These are phyloP conservation scores for Aureococcus anophagefferens DNA, from an alignment of 108 stramenopile species.

Conservation along the genomic window DNA sequence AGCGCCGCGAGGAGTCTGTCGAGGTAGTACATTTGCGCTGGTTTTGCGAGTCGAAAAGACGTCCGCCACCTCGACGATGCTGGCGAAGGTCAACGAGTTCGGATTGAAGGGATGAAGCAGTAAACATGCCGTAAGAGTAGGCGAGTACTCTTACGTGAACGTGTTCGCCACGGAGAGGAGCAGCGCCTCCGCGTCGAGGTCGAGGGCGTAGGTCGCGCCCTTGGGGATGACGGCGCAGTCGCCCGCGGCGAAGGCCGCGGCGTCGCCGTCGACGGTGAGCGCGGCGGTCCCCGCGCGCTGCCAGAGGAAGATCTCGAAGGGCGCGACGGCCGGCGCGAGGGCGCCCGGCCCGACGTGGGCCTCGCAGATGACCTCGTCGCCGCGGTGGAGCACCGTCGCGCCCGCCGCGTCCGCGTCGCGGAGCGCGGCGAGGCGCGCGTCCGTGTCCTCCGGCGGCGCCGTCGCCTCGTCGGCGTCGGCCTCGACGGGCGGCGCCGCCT, in stretches of 20 bases:
- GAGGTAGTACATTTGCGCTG: too few relatives aligned
- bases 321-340: not conserved
- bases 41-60: too few relatives aligned
- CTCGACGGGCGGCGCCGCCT: not conserved
- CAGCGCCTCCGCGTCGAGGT: not conserved
- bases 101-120: too few relatives aligned
- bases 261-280: not conserved
- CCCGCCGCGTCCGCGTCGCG: not conserved
- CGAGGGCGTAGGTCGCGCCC: not conserved
- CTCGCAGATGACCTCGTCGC: not conserved
- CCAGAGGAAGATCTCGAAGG: not conserved
- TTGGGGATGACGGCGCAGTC: not conserved
- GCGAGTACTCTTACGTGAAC: too few relatives aligned
- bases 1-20: too few relatives aligned
- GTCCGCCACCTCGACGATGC: too few relatives aligned
- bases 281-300: not conserved
- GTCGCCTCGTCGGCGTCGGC: not conserved
- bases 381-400: not conserved
- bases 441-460: not conserved
- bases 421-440: not conserved
- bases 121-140: too few relatives aligned
- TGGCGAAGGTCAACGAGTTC: too few relatives aligned
- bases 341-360: not conserved
- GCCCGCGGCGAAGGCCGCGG: not conserved
- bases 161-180: not conserved